Conservation (phyloP, 345 rosid genomes). For the Brassica juncea region DNA sequence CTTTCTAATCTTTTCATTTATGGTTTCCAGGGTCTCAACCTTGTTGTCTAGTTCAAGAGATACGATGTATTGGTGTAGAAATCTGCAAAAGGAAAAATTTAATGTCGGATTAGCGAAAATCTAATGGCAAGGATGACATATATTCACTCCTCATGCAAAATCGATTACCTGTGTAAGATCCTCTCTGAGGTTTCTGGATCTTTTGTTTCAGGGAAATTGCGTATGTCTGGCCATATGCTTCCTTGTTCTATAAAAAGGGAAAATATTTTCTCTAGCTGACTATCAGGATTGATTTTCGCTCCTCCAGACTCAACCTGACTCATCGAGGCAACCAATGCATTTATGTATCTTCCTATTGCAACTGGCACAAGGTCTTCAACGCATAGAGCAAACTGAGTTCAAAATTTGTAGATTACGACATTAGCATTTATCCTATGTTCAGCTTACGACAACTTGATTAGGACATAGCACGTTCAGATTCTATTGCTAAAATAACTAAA, state of each 20-base stretch:
- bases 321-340: constrained; percentile 67
- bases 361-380: constrained; percentile 90
- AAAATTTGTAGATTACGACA: constrained; percentile 16
- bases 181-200: constrained; percentile 71
- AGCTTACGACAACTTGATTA: constrained; percentile 24
- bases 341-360: constrained; percentile 81
- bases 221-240: constrained; percentile 82
- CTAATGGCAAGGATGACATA: constrained; percentile 20
- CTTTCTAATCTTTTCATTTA: constrained; percentile 84
- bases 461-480: constrained; percentile 28
- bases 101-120: constrained; percentile 11
- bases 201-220: constrained; percentile 67
- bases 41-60: constrained; percentile 68
- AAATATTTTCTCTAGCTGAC: constrained; percentile 79
- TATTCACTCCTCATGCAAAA: constrained; percentile 18
- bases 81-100: constrained; percentile 49
- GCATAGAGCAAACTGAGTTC: constrained; percentile 80
- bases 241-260: constrained; percentile 92
- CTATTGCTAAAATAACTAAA: constrained; percentile 7
- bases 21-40: constrained; percentile 78
- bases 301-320: constrained; percentile 51
- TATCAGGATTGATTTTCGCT: constrained; percentile 49
- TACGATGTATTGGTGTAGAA: constrained; percentile 66
- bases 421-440: constrained; percentile 22
- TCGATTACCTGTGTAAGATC: constrained; percentile 73